Evolutionary conservation across 768 basidiomycete species (phyloP).

Genomic region (Rhodosporidiobolus odoratus): DNA sequence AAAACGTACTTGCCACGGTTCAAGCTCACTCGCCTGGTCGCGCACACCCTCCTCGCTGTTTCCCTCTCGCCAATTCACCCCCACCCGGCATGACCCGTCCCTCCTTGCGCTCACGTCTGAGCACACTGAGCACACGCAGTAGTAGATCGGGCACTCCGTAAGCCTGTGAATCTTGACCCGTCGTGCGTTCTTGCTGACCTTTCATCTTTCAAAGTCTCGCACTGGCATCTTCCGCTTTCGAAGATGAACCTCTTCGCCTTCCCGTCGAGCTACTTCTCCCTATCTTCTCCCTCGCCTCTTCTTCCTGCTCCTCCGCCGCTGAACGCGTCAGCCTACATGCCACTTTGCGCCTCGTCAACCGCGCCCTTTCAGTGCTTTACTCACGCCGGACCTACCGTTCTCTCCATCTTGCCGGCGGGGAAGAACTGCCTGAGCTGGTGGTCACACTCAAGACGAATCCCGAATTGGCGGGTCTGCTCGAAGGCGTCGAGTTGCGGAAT

Average conservation of each 20-base stretch:
- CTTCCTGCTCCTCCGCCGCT: not conserved
- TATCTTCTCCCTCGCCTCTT: conserved; percentile 3
- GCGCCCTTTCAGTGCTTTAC: not conserved
- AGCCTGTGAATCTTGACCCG: too few relatives aligned
- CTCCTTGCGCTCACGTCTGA: too few relatives aligned
- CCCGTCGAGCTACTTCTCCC: conserved; percentile 2
- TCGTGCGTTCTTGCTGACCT: too few relatives aligned
- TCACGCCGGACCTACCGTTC: not conserved
- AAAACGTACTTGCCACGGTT: too few relatives aligned
- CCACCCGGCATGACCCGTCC: too few relatives aligned
- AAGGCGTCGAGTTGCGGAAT: not conserved
- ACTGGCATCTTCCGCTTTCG: not conserved
- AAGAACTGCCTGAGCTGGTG: not conserved
- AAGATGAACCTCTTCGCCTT: not conserved
- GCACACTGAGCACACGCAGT: too few relatives aligned
- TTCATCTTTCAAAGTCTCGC: not conserved
- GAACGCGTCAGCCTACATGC: not conserved
- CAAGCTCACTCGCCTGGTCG: too few relatives aligned
- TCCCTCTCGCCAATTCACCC: too few relatives aligned
- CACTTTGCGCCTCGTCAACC: not conserved
- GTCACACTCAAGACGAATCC: not conserved
- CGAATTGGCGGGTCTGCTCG: not conserved
- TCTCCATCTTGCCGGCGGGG: not conserved
- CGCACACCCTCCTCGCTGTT: too few relatives aligned
- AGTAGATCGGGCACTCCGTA: too few relatives aligned